Evolutionary conservation across 2,329 filamentous ascomycete species (phyloP), one percentile per base, ranked within the genome.

Genomic region (Fusarium penzigii): DNA sequence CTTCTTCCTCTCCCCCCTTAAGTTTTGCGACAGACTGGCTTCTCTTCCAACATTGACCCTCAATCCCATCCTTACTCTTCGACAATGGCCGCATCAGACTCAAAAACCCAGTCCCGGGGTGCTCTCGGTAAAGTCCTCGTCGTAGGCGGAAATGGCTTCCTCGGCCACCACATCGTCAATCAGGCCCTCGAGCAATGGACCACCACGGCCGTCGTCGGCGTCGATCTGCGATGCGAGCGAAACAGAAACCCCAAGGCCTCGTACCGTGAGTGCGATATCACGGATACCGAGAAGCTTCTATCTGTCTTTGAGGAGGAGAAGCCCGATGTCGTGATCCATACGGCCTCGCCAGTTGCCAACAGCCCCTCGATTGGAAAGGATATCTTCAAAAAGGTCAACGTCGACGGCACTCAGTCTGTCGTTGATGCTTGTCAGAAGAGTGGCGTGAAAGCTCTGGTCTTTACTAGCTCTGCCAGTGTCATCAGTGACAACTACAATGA

Each of bases 301-400:
- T 75, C 79, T 38, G 74, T 90, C 42, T 85, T 97, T 64, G 71
- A 79, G 32, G 77, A 84, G 57, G 78, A 86, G 49, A 82, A 81
- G 64, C 92, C 93, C 17, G 86, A 92, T 67, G 83, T 95, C 13
- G 90, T 99, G 46, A 87, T 97, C 65, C 93, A 99, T 73, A 96
- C 92, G 2, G 94, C 93, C 17, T 90, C 87, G 34, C 89, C 90
- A 39, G 72, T 79, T 20, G 79, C 76, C 53, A 80, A 82, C 68
- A 75, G 81, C 73, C 71, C 78, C 69, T 73, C 75, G 66, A 72
- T 81, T 66, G 72, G 79, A 64, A 78, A 86, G 58, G 79, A 82
- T 16, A 73, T 90, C 36, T 88, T 94, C 70, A 83, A 84, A 64
- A 87, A 86, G 70, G 89, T 97, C 68, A 99, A 97, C 70, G 87